Evolutionary conservation across 371 early-diverging fungal genomes (phyloP), one percentile per base, ranked within the genome.

Genomic region (Mucor racemosus): DNA sequence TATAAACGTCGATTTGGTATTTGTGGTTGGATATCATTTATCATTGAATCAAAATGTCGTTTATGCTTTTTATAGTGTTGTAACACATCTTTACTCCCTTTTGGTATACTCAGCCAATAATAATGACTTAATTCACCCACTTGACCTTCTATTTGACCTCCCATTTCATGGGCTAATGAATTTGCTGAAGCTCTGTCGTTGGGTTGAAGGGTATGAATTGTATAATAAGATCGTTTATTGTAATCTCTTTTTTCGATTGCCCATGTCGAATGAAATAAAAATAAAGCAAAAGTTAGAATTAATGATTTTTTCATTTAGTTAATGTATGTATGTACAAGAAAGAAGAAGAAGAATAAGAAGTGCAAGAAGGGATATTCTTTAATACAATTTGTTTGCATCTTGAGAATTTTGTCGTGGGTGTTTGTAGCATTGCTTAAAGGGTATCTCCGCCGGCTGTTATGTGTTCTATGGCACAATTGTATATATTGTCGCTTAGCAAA

Each of bases 111-210:
- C 56, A 89, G 78, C 71, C 88, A 85, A 69, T 86, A 90, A 72
- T 92, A 85, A 56, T 85, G 76, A 0, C 54, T 9, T 48, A 94
- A 68, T 64, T 89, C 88, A 19, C 92, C 93, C 15, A 93, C 88
- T 34, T 74, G 85, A 10, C 91, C 91, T 56, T 90, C 75, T 42
- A 83, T 81, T 48, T 77, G 71, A 14, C 86, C 83, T 13, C 79
- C 80, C 11, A 88, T 66, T 8, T 74, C 66, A 1, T 62, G 48
- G 8, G 84, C 82, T 21, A 83, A 65, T 48, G 74, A 65, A 7
- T 64, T 58, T 1, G 77, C 74, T 13, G 75, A 65, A 1, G 41
- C 17, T n/a, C 58, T 46, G 46, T 63, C 67, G 10, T 68, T 55
- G 9, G 72, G 78, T 40, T 68, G 55, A n/a, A 76, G 71, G n/a